A percentile compares a stretch with the other conserved stretches of the same genome.
These are phyloP conservation scores for Yarrowia deformans DNA, from an alignment of 805 yeast species.

Conservation along the genomic window DNA sequence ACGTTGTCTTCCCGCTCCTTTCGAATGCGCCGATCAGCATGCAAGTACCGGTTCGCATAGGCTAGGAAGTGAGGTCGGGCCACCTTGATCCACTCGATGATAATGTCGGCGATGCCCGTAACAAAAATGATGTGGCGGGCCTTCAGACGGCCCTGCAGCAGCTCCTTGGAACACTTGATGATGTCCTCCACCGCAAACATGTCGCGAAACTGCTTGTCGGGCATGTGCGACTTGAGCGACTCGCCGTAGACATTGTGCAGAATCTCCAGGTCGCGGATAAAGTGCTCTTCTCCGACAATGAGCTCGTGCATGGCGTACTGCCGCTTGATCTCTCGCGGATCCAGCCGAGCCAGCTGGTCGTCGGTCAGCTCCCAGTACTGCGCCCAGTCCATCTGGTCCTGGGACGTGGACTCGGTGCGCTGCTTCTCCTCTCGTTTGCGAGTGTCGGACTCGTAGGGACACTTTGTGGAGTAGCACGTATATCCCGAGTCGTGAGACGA, in stretches of 20 bases:
- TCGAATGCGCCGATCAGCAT: conserved; percentile 56
- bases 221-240: conserved; percentile 52
- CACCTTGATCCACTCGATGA: conserved; percentile 66
- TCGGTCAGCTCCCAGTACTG: conserved; percentile 46
- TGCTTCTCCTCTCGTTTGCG: conserved; percentile 1
- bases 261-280: conserved; percentile 69
- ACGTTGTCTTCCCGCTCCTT: conserved; percentile 52
- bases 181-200: conserved; percentile 66
- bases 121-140: conserved; percentile 64
- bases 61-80: conserved; percentile 62
- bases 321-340: conserved; percentile 58
- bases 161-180: conserved; percentile 61
- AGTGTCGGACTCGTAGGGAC: conserved; percentile 23
- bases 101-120: conserved; percentile 66
- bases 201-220: conserved; percentile 60
- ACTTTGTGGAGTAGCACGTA: conserved; percentile 28
- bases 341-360: conserved; percentile 43
- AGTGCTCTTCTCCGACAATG: conserved; percentile 72
- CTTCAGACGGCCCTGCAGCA: conserved; percentile 64
- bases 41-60: conserved; percentile 59
- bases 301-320: conserved; percentile 82
- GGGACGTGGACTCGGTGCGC: neutral
- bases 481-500: conserved; percentile 16
- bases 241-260: conserved; percentile 66
- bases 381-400: conserved; percentile 45